A percentile compares a stretch with the other conserved stretches of the same genome.
Evolutionary conservation across 2,329 filamentous ascomycete genomes (phyloP).

Genomic region (Leptographium procerum): DNA sequence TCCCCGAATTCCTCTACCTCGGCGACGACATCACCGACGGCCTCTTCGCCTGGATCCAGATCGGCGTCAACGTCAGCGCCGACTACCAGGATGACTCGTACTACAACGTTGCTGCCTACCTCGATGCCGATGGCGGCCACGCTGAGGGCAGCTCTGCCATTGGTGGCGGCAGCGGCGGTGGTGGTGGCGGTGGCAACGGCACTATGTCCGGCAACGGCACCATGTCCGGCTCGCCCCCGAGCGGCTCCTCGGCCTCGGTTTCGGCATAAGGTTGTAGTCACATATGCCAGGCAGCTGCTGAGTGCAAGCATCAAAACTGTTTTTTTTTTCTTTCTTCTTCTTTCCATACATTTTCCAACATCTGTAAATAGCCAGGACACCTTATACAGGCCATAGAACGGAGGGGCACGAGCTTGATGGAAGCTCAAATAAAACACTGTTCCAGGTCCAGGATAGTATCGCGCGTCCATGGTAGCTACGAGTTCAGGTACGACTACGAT

Average conservation of each 20-base stretch:
- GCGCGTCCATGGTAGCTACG: too few relatives aligned
- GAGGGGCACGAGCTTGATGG: neutral
- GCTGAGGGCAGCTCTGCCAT: slow-evolving; percentile 4
- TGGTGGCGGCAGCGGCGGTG: slow-evolving; percentile 1
- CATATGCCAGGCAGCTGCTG: too few relatives aligned
- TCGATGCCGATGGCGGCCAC: slow-evolving; percentile 3
- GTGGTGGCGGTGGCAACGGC: slow-evolving; percentile 1
- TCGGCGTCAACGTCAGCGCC: slow-evolving; percentile 31
- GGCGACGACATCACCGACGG: slow-evolving; percentile 39
- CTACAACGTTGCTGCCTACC: slow-evolving; percentile 21
- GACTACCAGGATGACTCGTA: slow-evolving; percentile 34
- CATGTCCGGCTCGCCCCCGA: neutral
- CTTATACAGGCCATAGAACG: neutral
- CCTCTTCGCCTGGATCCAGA: slow-evolving; percentile 37
- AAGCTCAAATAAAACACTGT: too few relatives aligned
- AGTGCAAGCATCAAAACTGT: too few relatives aligned
- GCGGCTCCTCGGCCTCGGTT: neutral
- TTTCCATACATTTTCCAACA: too few relatives aligned
- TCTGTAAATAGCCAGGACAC: too few relatives aligned
- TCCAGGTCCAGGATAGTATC: too few relatives aligned
- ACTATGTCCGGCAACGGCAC: neutral
- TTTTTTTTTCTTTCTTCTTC: too few relatives aligned
- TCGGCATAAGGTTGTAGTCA: neutral
- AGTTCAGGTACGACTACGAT: too few relatives aligned
- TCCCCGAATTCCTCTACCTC: slow-evolving; percentile 43